Base-by-base conservation (phyloP, 2,329 filamentous ascomycete species). In the Aaosphaeria pasadenensis region DNA sequence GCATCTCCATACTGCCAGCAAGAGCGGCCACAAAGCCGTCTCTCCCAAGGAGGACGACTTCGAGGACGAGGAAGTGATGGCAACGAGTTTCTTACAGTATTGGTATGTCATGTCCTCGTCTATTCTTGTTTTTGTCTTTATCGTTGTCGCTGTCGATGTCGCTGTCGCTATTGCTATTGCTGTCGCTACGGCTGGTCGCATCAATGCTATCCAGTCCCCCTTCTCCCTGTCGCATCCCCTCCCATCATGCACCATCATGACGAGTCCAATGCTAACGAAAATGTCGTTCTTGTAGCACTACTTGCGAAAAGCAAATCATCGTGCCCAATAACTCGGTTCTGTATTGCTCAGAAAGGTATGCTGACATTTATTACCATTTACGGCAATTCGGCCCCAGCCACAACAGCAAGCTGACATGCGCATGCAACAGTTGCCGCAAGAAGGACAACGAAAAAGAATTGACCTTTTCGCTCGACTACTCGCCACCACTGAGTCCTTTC, bases 241-340 rank as follows among this genome's bases (percentile, higher is more conserved):
- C 31, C 13, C 33, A 36, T n/a, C 33, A 36, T 9, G 7, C 33
- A 36, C 33, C 33, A 36, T n/a, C 33, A 36, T 9, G 9, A 36
- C 7, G 7, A n/a, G n/a, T 9, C 33, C 33, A 36, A 33, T 48
- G 9, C 43, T 45, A 41, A 47, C 24, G 7, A 3, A 39, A 38
- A 5, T 43, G 28, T 9, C 39, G 28, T 43, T 11, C 24, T 31
- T 33, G 35, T 60, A 85, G 82, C 69, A 78, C 82, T 53, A 83
- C 79, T 61, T 86, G 83, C 67, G 83, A 86, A 66, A 83, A 78
- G 65, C 82, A 85, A 70, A 85, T 86, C 58, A 77, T 81, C 45
- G 76, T 79, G 31, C 83, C 83, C 11, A 78, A 78, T 64, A 80
- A 81, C 60, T 76, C 75, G 11, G 74, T 84, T 38, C 72, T 86